phyloP scores from a whole-genome alignment of 2,329 filamentous ascomycete species.

The Stachybotrys chartarum region DNA sequence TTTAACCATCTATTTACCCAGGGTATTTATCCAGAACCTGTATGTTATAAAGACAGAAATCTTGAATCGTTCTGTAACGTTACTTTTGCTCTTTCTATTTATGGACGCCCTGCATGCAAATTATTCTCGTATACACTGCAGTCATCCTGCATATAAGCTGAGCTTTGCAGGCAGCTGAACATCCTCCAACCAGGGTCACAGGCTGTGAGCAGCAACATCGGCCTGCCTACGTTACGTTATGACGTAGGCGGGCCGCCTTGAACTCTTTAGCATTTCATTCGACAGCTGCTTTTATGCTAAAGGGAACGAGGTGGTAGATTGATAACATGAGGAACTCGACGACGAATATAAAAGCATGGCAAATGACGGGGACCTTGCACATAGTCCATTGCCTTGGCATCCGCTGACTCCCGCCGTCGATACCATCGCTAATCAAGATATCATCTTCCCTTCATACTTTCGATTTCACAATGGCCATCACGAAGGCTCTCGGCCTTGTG shows the following conservation, averaged over 20 bases:
- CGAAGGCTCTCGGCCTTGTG: slow-evolving; percentile 1
- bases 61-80: not conserved
- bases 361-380: not conserved
- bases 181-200: not conserved
- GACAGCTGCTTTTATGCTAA: not conserved
- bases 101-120: not conserved
- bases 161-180: not conserved
- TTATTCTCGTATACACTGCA: not conserved
- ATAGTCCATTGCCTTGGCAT: not conserved
- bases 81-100: not conserved
- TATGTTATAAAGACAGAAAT: not conserved
- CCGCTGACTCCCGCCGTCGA: not conserved
- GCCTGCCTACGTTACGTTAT: not conserved
- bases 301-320: not conserved
- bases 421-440: not conserved
- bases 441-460: not conserved
- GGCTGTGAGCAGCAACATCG: not conserved
- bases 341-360: not conserved
- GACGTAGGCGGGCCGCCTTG: not conserved
- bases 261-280: not conserved
- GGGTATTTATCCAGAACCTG: not conserved
- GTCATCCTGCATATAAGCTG: slow-evolving; percentile 1
- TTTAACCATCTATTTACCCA: not conserved
- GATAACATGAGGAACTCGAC: not conserved
- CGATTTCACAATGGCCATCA: slow-evolving; percentile 1